A percentile compares a stretch with the other conserved stretches of the same genome.
Evolutionary conservation across 495 filamentous ascomycete genomes (phyloP).

Genomic region (Platismatia glauca): DNA sequence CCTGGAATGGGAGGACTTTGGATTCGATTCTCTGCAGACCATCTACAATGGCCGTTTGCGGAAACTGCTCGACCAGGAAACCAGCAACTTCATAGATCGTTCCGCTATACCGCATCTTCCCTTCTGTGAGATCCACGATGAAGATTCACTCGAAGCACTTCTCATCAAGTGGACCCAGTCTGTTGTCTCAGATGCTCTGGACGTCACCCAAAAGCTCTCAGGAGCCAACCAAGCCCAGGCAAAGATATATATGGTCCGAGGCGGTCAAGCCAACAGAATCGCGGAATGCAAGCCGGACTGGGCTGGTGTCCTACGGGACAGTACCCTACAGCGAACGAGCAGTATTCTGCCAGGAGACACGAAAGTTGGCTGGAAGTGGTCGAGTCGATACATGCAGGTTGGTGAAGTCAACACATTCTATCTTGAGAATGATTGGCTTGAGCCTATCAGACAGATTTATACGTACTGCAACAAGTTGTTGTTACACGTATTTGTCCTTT

Average conservation of each 20-base stretch:
- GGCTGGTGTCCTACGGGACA: background rate
- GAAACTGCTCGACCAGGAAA: background rate
- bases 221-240: background rate
- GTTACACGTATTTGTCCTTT: background rate
- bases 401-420: too few relatives aligned
- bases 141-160: constrained; percentile 15
- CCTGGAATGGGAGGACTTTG: constrained; percentile 5
- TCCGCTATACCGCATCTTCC: constrained; percentile 2
- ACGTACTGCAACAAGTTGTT: constrained; percentile 4
- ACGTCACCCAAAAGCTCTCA: constrained; percentile 1
- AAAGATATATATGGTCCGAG: constrained; percentile 12
- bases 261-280: constrained; percentile 9
- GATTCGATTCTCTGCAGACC: background rate
- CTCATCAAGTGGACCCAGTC: constrained; percentile 16
- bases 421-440: background rate
- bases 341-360: constrained; percentile 14
- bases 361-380: background rate
- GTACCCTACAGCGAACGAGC: background rate
- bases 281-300: constrained; percentile 4
- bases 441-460: constrained; percentile 4
- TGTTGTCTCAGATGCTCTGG: constrained; percentile 12
- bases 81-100: background rate
- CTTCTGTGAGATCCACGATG: constrained; percentile 11
- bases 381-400: background rate
- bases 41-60: constrained; percentile 4